These are phyloP conservation scores for Claviceps spartinae DNA, from an alignment of 2,329 filamentous ascomycete genomes.

Conservation along the genomic window DNA sequence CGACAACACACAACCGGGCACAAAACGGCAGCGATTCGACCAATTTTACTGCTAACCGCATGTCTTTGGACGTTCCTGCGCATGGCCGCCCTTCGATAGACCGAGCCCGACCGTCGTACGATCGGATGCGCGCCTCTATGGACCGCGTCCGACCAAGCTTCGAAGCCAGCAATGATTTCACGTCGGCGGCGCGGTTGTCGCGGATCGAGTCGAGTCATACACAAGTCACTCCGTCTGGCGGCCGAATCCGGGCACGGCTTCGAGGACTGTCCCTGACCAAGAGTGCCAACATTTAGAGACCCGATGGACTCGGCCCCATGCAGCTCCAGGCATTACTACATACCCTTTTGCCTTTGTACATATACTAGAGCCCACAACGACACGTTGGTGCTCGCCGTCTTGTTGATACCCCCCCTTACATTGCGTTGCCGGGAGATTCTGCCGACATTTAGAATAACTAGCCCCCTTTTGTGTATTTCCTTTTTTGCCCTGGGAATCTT, in stretches of 20 bases:
- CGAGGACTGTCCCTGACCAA: constrained; percentile 30
- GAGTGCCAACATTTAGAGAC: constrained; percentile 23
- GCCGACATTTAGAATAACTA: background rate
- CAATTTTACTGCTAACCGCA: constrained; percentile 61
- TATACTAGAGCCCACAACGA: constrained; percentile 12
- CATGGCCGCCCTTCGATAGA: constrained; percentile 45
- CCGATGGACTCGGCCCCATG: constrained; percentile 11
- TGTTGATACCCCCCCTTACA: background rate
- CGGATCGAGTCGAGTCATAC: constrained; percentile 66
- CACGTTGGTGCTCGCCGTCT: background rate
- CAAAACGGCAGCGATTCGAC: constrained; percentile 92
- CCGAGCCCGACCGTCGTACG: constrained; percentile 68
- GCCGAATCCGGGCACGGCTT: constrained; percentile 23
- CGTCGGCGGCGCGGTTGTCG: constrained; percentile 71
- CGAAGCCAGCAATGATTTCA: constrained; percentile 82
- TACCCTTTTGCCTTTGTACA: constrained; percentile 9
- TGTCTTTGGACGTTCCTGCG: constrained; percentile 29
- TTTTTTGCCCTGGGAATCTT: background rate
- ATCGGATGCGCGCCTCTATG: constrained; percentile 75
- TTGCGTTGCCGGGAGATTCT: background rate
- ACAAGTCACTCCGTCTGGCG: constrained; percentile 8
- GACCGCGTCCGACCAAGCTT: constrained; percentile 74
- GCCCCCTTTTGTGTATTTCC: background rate
- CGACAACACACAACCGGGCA: constrained; percentile 62
- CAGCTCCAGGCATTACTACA: constrained; percentile 1